Conservation (phyloP, 2,329 filamentous ascomycete species). For the Leptographium galeiforme region DNA sequence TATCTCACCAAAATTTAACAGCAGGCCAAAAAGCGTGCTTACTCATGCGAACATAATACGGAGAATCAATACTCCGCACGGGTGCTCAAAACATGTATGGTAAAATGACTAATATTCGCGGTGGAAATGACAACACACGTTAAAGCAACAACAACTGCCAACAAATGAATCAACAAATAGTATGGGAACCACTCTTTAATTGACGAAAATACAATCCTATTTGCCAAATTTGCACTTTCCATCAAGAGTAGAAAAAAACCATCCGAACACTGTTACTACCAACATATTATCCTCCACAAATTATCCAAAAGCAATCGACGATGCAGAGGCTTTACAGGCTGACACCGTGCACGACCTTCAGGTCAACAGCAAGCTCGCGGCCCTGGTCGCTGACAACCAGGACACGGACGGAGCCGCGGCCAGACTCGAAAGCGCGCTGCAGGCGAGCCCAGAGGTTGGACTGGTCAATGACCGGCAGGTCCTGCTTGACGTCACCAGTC, state of each 20-base stretch:
- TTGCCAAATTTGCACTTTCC: background rate
- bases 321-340: conserved; percentile 36
- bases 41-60: too few species aligned
- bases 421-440: conserved; percentile 71
- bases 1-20: too few species aligned
- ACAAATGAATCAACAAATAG: too few species aligned
- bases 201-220: background rate
- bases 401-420: conserved; percentile 85
- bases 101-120: too few species aligned
- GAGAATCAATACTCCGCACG: too few species aligned
- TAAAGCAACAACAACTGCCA: too few species aligned
- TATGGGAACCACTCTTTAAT: background rate
- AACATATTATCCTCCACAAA: background rate
- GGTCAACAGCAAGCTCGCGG: conserved; percentile 92
- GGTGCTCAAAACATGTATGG: too few species aligned
- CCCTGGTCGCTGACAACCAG: conserved; percentile 91
- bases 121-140: too few species aligned
- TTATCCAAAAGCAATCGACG: background rate
- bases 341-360: conserved; percentile 89
- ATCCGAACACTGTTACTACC: background rate
- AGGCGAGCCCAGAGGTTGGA: conserved; percentile 76
- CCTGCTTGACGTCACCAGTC: conserved; percentile 96
- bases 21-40: too few species aligned
- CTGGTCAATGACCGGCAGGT: conserved; percentile 86
- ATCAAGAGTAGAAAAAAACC: background rate